Base-by-base conservation (phyloP, 305 asterid species). In the Fraxinus dipetala region DNA sequence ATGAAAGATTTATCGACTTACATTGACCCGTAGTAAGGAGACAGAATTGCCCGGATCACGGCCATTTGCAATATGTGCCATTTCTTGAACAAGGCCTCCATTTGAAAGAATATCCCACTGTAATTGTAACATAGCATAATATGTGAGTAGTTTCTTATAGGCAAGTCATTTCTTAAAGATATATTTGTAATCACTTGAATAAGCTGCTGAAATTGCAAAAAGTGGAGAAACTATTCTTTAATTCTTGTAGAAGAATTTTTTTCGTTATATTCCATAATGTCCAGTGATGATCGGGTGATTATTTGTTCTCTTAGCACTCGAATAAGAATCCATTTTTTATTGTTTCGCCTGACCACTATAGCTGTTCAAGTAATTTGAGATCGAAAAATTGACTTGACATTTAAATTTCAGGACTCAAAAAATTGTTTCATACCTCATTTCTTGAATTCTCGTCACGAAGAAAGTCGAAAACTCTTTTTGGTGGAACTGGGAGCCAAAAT, bases 21-120 rank as follows among this genome's bases (percentile, higher is more conserved):
- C 99, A n/a, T 91, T 94, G 48, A 95, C 98, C 7, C 98, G 95
- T 48, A 95, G 87, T 35, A 95, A 82, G 34, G 99, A 95, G 79
- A 95, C 99, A 0, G 97, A 85, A 38, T 95, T 95, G 4, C 97
- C 96, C 0, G 96, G 97, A 81, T 95, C 95, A 10, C 95, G 98
- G 61, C 99, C 99, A 77, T 94, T 95, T 30, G 99, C 98, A 48
- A 94, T 94, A 73, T 95, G 99, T 5, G 97, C 98, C 98, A 95
- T 95, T 88, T 95, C 98, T 92, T 95, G 99, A 82, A 91, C 99
- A 30, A 92, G 94, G 63, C 97, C 99, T 40, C 98, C 99, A 67
- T 95, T 95, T 3, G 99, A 95, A 16, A 95, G 95, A 76, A 95
- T 95, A 84, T 95, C 99, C 99, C 99, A 95, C 99, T 95, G 82